Conservation (phyloP, 805 yeast species). For the Lachancea waltii region DNA sequence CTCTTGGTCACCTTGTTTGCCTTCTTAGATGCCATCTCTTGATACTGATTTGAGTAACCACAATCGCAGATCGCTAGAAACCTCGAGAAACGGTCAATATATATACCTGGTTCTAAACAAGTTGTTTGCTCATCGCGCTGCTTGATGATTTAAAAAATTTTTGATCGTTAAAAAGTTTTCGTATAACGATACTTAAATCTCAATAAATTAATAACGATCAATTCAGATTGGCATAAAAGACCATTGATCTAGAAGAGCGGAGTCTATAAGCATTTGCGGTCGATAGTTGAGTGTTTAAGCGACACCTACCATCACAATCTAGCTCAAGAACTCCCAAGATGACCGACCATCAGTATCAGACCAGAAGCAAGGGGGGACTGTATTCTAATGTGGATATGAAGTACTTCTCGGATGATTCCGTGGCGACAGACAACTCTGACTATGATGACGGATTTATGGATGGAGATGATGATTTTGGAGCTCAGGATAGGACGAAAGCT, state of each 20-base stretch:
- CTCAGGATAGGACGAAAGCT: constrained; percentile 7
- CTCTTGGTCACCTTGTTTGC: constrained; percentile 9
- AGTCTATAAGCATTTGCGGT: too few relatives aligned
- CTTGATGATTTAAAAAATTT: too few relatives aligned
- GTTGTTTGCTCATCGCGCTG: too few relatives aligned
- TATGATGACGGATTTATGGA: constrained; percentile 18
- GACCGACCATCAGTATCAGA: constrained; percentile 14
- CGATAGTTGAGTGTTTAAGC: background rate
- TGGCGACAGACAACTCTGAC: constrained; percentile 25
- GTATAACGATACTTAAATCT: too few relatives aligned
- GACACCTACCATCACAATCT: background rate
- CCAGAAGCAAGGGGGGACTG: constrained; percentile 21
- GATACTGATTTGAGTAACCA: too few relatives aligned
- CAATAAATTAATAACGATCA: too few relatives aligned
- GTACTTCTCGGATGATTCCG: constrained; percentile 31
- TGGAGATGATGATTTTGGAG: constrained; percentile 21
- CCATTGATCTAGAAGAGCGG: too few relatives aligned
- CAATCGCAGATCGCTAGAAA: too few relatives aligned
- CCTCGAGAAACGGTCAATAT: too few relatives aligned
- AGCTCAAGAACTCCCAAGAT: background rate
- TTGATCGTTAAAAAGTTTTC: too few relatives aligned
- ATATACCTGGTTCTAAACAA: too few relatives aligned
- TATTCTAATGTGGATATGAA: constrained; percentile 24
- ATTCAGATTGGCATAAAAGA: too few relatives aligned
- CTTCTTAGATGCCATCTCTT: constrained; percentile 16